Base-by-base conservation (phyloP, 2,329 filamentous ascomycete genomes). In the Orbilia quercus region DNA sequence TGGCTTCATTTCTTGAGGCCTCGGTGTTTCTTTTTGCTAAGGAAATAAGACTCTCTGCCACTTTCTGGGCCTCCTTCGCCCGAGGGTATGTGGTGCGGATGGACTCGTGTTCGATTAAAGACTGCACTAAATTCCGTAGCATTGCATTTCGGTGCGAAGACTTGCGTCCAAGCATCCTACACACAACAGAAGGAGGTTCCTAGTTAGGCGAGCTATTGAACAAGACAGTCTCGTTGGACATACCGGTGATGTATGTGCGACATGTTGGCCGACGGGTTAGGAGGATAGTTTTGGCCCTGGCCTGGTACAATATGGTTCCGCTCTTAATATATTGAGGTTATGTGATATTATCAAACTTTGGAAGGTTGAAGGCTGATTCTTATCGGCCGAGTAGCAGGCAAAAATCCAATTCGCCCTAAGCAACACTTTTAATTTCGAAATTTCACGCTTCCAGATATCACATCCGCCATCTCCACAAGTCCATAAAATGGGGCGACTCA, bases 21-120 rank as follows among this genome's bases (percentile, higher is more conserved):
- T 92, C 89, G 42, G 94, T 96, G 81, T 97, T 92, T 83, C 89
- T 90, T 86, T 98, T 99, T 18, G 91, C 94, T 78, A 96, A 82
- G 2, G 93, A 97, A 79, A 99, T 93, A 77, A 98, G 84, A 84
- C 96, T 96, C 80, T 99, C 95, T 6, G 93, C 95, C 77, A 98
- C 81, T 45, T 91, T 87, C 83, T 99, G 95, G 18, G 95, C 91
- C 84, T 99, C 95, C 83, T 98, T 99, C 51, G 95, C 95, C 83
- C 98, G 98, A 80, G 90, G 89, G 86, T 91, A 97, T 82, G 95
- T 96, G 55, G 95, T 99, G 76, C 90, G 89, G 83, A 99, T 96
- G 75, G 91, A 89, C 84, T 99, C 95, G 82, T 96, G 88, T 82
- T 91, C 86, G 83, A 99, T 90, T 77, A 99, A 90, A 62, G 94